phyloP scores from a whole-genome alignment of 2,329 filamentous ascomycete genomes.

The Calonectria leucothoes region DNA sequence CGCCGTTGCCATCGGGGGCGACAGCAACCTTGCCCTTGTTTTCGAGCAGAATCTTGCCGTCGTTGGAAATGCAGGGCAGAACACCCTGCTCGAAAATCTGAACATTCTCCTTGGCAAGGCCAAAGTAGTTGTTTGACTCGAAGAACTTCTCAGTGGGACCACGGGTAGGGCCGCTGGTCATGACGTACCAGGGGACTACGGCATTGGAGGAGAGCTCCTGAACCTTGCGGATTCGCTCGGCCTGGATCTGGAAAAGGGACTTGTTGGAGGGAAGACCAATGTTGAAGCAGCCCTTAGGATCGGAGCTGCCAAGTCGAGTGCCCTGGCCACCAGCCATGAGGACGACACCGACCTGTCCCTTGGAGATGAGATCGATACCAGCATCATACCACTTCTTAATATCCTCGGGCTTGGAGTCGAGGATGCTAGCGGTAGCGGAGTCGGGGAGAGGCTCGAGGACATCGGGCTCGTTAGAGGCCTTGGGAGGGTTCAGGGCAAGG shows the following conservation, averaged over 20 bases:
- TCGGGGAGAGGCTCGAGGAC: constrained; percentile 88
- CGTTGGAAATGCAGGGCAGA: constrained; percentile 95
- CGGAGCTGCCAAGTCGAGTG: constrained; percentile 92
- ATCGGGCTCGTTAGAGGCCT: constrained; percentile 66
- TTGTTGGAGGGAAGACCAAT: constrained; percentile 94
- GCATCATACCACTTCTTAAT: constrained; percentile 87
- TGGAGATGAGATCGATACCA: constrained; percentile 82
- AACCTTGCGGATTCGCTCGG: constrained; percentile 89
- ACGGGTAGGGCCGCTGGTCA: constrained; percentile 96
- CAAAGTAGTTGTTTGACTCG: constrained; percentile 89
- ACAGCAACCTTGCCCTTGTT: constrained; percentile 91
- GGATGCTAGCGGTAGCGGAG: constrained; percentile 86
- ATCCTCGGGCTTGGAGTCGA: constrained; percentile 85
- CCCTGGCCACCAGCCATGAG: constrained; percentile 98
- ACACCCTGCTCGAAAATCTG: constrained; percentile 97
- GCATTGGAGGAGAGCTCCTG: constrained; percentile 80
- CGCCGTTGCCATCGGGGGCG: constrained; percentile 96
- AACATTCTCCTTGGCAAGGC: constrained; percentile 86
- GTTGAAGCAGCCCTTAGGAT: constrained; percentile 96
- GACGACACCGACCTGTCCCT: constrained; percentile 85
- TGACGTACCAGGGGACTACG: constrained; percentile 96
- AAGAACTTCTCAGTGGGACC: constrained; percentile 95
- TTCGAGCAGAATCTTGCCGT: constrained; percentile 96
- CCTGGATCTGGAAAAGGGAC: constrained; percentile 97
- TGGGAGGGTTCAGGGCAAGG: constrained; percentile 82